Base-by-base conservation (phyloP, 345 rosid species). In the Viola odorata region DNA sequence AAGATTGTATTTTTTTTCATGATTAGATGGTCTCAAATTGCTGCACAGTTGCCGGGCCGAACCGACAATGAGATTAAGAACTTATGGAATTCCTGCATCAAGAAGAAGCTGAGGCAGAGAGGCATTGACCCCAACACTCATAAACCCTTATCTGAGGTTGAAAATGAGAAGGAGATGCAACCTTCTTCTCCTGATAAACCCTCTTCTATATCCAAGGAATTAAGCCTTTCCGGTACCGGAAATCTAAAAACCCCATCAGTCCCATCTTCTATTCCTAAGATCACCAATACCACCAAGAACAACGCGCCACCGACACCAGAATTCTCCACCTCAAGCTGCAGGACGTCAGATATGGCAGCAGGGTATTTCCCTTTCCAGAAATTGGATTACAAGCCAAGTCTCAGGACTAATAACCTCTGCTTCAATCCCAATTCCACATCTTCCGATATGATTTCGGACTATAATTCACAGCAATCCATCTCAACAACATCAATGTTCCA, bases 281-380 rank as follows among this genome's bases (percentile, higher is more conserved):
- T 55, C 41, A 56, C 12, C 48, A 57, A 39, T 37, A 68, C 45
- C 64, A 58, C 55, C 75, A 68, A 51, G 50, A 47, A 47, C 11
- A 10, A 12, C 50, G n/a, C 45, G 11, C 45, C 45, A 42, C 45
- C 45, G 11, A 7, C 45, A 42, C 45, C 45, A 68, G 58, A 67
- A 53, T 23, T 66, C 53, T 39, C 78, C 53, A 23, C 72, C 36
- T 39, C 67, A 32, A 58, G 45, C 50, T 72, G 65, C 64, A 56
- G 67, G 67, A 60, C 73, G 39, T 61, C 80, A 8, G 89, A 81
- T 73, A 69, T 78, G 60, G 54, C 65, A 23, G 32, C 32, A 32
- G 79, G 73, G 12, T 80, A 69, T 77, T 80, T 85, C 57, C 75
- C 85, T 55, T 76, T 81, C 49, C 95, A 82, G 69, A 84, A 84